Evolutionary conservation across 2,329 filamentous ascomycete genomes (phyloP), one percentile per base, ranked within the genome.

Genomic region (Fusarium anthophilum): DNA sequence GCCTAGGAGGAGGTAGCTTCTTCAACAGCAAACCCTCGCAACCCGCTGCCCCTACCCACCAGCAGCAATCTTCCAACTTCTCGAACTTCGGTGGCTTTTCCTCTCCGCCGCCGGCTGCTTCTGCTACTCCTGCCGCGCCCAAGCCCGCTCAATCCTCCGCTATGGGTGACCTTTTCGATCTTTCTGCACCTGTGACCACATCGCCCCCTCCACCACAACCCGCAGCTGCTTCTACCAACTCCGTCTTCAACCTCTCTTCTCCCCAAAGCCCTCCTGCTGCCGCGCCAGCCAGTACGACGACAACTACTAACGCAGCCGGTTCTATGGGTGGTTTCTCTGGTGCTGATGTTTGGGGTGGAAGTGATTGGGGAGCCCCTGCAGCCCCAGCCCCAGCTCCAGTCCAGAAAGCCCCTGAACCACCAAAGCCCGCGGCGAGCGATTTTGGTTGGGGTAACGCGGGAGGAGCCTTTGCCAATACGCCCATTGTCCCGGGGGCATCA

Each of bases 301-400:
- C 78, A 14, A 48, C 62, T 14, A 64, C 68, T 30, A 72, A 80
- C 20, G 72, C 79, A 58, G 82, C 82, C 75, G 69, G 80, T 79
- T 72, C 82, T 72, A 69, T 84, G 81, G 83, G 81, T 58, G 84
- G 79, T 59, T 80, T 86, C 66, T 86, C 84, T 5, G 83, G 84
- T 60, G 84, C 93, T 66, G 94, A 97, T 79, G 92, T 95, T 1
- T 98, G 95, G 94, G 95, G 94, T 51, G 89, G 89, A 66, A 94
- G 96, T 82, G 95, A 94, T 7, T 99, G 96, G 96, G 89, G 88
- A 67, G 88, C 89, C 8, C 84, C 90, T 1, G 91, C 91, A 13
- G 87, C 89, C n/a, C 66, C 71, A 22, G 53, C 86, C 8, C 84
- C 72, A 24, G 73, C 86, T 8, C 84, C 88, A 8, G 77, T 84